Base-by-base conservation (phyloP, 1,139 yeast genomes). In the Kluyveromyces marxianus region DNA sequence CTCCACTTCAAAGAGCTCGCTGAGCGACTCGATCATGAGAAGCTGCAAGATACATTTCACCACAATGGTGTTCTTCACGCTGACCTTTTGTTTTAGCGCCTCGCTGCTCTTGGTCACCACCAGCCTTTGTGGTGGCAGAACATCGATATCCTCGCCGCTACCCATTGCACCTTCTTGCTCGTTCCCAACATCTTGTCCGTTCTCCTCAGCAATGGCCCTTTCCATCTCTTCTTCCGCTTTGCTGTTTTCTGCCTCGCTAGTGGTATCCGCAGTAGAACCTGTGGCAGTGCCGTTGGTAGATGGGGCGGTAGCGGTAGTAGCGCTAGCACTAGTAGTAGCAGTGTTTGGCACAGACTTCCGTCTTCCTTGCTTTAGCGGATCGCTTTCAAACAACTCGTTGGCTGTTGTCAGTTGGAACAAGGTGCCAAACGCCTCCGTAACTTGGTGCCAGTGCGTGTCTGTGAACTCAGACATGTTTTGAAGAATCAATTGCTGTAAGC, bases 11-110 rank as follows among this genome's bases (percentile, higher is more conserved):
- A 87, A 80, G 44, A 94, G 68, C 59, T 89, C 97, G 48, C 87
- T 81, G 26, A 89, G 72, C 0, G 90, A 77, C 61, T 90, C 96
- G 57, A 94, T 89, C 80, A 94, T 79, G 55, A 90, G 73, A 49
- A 92, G 69, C 62, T 92, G 97, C 54, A 92, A 70, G 24, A 92
- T 95, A 66, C 97, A 88, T 67, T 92, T 90, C 42, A 90, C 88
- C 42, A 92, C 96, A 56, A 92, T 88, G 1, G 84, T 74, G 33
- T 89, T 82, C 65, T 88, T 88, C 40, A 78, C 80, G 53, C 69
- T 73, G 45, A 59, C 61, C 49, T 63, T 60, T 30, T 60, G 60
- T 35, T 63, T 63, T 21, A 59, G 39, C 29, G 61, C 67, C 39
- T 62, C 68, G 21, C 60, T 50, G 44, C 62, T 57, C 47, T 53